Base-by-base conservation (phyloP, 2,329 filamentous ascomycete genomes). In the Curvularia lunata region DNA sequence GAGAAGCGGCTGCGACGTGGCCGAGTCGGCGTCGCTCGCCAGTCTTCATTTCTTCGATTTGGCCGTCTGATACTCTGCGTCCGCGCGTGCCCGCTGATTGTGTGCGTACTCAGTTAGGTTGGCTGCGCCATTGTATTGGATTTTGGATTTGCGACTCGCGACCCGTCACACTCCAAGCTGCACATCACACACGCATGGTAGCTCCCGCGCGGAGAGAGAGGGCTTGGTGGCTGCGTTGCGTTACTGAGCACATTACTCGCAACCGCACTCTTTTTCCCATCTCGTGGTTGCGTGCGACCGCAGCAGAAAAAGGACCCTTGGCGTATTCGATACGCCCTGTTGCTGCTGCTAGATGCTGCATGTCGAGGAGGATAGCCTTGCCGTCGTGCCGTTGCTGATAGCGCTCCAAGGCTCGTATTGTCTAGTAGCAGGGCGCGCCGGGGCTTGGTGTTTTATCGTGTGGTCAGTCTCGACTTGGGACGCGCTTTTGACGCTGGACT, bases 51-150 rank as follows among this genome's bases (percentile, higher is more conserved):
- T 9, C 38, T 27, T 19, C 48, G 5, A 19, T 25, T 41, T 37
- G 34, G 9, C n/a, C 13, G 10, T 23, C 2, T 42, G 5, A 37
- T 18, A 18, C 34, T 18, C 34, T 37, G 34, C n/a, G 34, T 7
- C 16, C 16, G 34, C 16, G 34, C 34, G 34, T 37, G 34, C 34
- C 16, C 32, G 41, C 37, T 32, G 30, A 42, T 46, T 40, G 16
- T 49, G 16, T 28, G 27, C 41, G 38, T 27, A 25, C 43, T 32
- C 41, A 54, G 45, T 54, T 37, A 50, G 45, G 12, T n/a, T 19
- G 47, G 9, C 50, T 47, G 48, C 54, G 54, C 54, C 43, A 54
- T 54, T 49, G 49, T 57, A 57, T 57, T 54, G 50, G 38, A 52
- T 28, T 32, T 13, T 54, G 50, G 38, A 52, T 28, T 32, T 13